Conservation (phyloP, 2,329 filamentous ascomycete species). For the Aspergillus pseudoterreus region DNA sequence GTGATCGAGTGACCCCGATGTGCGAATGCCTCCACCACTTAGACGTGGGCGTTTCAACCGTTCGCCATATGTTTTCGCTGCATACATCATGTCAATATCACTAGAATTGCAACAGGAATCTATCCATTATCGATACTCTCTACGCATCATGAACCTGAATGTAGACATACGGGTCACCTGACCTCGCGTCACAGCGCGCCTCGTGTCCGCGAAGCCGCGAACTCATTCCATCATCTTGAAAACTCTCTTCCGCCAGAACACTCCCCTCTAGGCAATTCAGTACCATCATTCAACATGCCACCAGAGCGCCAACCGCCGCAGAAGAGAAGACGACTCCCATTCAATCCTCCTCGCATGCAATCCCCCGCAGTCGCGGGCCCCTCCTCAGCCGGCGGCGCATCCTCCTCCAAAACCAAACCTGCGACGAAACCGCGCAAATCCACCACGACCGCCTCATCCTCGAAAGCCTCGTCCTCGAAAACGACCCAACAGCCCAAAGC, state of each 20-base stretch:
- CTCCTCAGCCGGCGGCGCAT: conserved; percentile 7
- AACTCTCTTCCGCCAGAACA: neutral
- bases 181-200: conserved; percentile 15
- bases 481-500: conserved; percentile 1
- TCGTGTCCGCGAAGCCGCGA: neutral
- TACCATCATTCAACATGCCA: neutral
- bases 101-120: neutral
- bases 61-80: no score
- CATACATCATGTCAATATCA: no score
- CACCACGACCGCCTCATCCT: conserved; percentile 8
- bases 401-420: conserved; percentile 10
- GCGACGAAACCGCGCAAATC: neutral
- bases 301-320: conserved; percentile 25
- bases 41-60: neutral
- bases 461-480: conserved; percentile 11
- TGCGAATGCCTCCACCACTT: neutral
- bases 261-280: neutral
- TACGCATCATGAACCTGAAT: neutral
- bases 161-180: conserved; percentile 11
- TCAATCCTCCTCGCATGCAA: conserved; percentile 41
- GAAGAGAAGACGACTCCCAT: conserved; percentile 40
- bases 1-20: neutral
- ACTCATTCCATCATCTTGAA: neutral
- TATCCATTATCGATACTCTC: neutral
- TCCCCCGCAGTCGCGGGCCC: conserved; percentile 8